Evolutionary conservation across 805 yeast species (phyloP).

Genomic region (Ogataea saltuana): DNA sequence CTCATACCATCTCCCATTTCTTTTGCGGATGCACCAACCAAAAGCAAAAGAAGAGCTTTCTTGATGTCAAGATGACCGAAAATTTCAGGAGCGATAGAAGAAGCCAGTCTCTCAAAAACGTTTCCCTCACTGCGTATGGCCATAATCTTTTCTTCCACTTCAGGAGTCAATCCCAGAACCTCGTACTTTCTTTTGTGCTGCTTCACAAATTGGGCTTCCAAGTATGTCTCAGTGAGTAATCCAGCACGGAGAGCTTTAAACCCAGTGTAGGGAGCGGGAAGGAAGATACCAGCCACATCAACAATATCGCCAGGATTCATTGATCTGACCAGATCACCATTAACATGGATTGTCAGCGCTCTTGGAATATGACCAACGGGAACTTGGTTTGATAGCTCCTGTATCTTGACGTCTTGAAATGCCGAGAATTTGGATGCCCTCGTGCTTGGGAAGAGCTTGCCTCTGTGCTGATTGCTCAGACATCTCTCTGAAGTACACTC

Average conservation of each 20-base stretch:
- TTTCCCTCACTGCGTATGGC: conserved; percentile 61
- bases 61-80: conserved; percentile 93
- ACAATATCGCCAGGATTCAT: conserved; percentile 94
- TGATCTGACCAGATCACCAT: conserved; percentile 85
- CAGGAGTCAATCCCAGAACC: conserved; percentile 55
- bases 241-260: conserved; percentile 93
- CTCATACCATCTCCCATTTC: conserved; percentile 95
- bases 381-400: conserved; percentile 93
- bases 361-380: conserved; percentile 99
- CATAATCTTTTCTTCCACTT: conserved; percentile 55
- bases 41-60: conserved; percentile 77
- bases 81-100: conserved; percentile 96
- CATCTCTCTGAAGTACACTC: conserved; percentile 89
- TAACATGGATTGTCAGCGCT: conserved; percentile 78
- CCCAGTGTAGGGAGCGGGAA: conserved; percentile 96
- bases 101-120: conserved; percentile 76
- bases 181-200: conserved; percentile 92
- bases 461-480: conserved; percentile 73
- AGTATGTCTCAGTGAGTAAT: conserved; percentile 85
- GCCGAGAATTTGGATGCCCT: conserved; percentile 94
- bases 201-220: conserved; percentile 81
- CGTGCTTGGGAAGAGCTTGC: conserved; percentile 88
- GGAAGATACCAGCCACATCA: conserved; percentile 86
- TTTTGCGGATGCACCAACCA: conserved; percentile 95
- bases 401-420: conserved; percentile 93